phyloP scores from a whole-genome alignment of 192 early-diverging fungal genomes.

The Allomyces macrogynus region DNA sequence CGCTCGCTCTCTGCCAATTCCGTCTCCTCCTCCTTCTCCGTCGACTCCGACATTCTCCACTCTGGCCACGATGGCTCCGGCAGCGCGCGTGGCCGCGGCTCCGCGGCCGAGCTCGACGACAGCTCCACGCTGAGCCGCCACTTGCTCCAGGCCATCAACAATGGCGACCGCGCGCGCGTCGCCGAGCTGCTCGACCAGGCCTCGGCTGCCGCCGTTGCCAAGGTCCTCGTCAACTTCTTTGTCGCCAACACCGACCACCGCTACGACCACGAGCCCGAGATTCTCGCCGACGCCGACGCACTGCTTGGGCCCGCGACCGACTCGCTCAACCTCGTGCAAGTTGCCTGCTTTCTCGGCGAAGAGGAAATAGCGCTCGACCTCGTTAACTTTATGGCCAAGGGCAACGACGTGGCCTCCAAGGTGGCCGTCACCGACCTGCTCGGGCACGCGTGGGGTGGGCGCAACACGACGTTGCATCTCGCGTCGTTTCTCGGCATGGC shows the following conservation, averaged over 20 bases:
- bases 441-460: constrained; percentile 45
- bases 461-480: constrained; percentile 42
- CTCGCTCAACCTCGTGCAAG: constrained; percentile 38
- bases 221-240: constrained; percentile 13
- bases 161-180: background rate
- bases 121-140: too few relatives aligned
- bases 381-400: constrained; percentile 33
- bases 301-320: constrained; percentile 31
- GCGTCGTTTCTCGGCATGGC: constrained; percentile 43
- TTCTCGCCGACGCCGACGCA: constrained; percentile 34
- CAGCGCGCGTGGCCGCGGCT: too few relatives aligned
- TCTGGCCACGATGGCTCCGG: too few relatives aligned
- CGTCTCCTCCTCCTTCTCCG: too few relatives aligned
- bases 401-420: constrained; percentile 34
- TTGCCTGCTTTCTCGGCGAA: constrained; percentile 38
- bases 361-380: constrained; percentile 42
- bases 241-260: constrained; percentile 25
- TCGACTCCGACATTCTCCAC: too few relatives aligned
- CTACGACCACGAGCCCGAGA: constrained; percentile 34
- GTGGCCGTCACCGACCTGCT: constrained; percentile 46
- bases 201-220: constrained; percentile 9
- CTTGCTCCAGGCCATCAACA: background rate
- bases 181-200: background rate
- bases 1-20: too few relatives aligned
- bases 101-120: too few relatives aligned